phyloP scores from a whole-genome alignment of 2,329 filamentous ascomycete species.

The Colletotrichum simmondsii region DNA sequence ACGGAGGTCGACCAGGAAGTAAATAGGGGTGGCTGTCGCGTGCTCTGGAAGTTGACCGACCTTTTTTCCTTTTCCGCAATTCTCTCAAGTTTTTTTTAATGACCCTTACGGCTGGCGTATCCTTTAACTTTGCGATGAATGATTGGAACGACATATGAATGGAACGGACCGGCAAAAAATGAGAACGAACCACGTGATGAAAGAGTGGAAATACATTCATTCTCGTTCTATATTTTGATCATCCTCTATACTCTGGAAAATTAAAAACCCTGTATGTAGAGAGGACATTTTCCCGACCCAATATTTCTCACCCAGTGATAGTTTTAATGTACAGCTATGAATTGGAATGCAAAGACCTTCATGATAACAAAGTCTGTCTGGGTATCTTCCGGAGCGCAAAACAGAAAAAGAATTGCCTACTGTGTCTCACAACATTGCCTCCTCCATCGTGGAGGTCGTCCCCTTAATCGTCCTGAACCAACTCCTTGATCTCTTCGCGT shows the following conservation, averaged over 20 bases:
- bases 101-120: background rate
- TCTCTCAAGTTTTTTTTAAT: background rate
- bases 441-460: background rate
- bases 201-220: background rate
- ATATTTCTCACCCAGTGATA: background rate
- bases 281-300: background rate
- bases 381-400: conserved; percentile 30
- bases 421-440: background rate
- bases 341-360: conserved; percentile 9
- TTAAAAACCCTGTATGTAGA: background rate
- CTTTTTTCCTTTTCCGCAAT: too few relatives aligned
- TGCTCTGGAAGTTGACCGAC: background rate
- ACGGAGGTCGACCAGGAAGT: conserved; percentile 24
- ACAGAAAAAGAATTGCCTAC: background rate
- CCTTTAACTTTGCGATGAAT: background rate
- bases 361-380: background rate
- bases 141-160: conserved; percentile 13
- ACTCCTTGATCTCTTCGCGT: conserved; percentile 70
- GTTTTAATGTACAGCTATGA: conserved; percentile 16
- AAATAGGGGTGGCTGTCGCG: background rate
- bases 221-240: background rate
- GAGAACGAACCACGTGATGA: background rate
- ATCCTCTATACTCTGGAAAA: background rate
- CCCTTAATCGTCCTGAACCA: conserved; percentile 69
- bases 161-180: background rate